A percentile compares a stretch with the other conserved stretches of the same genome.
These are phyloP conservation scores for Herpetomonas samuelpessoai DNA, from an alignment of 208 protist species.

Conservation along the genomic window DNA sequence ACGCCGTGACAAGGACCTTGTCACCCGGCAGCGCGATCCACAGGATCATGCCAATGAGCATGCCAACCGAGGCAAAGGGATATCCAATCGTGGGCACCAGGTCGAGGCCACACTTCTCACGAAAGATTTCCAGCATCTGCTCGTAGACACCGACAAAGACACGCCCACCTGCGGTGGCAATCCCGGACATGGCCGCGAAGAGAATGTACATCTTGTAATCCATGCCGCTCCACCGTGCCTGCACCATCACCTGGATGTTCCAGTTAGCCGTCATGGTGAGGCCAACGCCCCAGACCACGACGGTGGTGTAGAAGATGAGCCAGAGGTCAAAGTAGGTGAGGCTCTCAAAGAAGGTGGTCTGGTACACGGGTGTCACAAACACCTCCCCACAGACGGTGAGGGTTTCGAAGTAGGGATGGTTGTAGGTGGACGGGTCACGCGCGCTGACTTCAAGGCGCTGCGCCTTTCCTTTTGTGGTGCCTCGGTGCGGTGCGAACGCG, in stretches of 20 bases:
- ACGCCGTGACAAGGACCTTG: constrained; percentile 27
- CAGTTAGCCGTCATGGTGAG: constrained; percentile 45
- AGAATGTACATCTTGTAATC: constrained; percentile 47
- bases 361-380: constrained; percentile 52
- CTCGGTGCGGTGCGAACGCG: background rate
- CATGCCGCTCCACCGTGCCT: constrained; percentile 20
- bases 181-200: constrained; percentile 43
- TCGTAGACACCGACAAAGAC: constrained; percentile 45
- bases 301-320: constrained; percentile 40
- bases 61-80: constrained; percentile 24
- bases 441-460: background rate
- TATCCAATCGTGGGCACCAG: constrained; percentile 28
- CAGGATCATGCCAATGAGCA: constrained; percentile 33
- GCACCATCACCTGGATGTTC: constrained; percentile 44
- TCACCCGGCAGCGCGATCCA: constrained; percentile 43
- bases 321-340: constrained; percentile 53
- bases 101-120: constrained; percentile 11
- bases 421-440: constrained; percentile 24
- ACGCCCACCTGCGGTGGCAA: constrained; percentile 35
- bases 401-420: constrained; percentile 31
- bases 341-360: constrained; percentile 37
- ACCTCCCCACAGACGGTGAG: constrained; percentile 51
- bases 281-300: constrained; percentile 51
- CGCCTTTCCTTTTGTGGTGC: background rate
- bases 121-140: constrained; percentile 19